Conservation (phyloP, 1,139 yeast genomes). For the Kluyveromyces sp. region DNA sequence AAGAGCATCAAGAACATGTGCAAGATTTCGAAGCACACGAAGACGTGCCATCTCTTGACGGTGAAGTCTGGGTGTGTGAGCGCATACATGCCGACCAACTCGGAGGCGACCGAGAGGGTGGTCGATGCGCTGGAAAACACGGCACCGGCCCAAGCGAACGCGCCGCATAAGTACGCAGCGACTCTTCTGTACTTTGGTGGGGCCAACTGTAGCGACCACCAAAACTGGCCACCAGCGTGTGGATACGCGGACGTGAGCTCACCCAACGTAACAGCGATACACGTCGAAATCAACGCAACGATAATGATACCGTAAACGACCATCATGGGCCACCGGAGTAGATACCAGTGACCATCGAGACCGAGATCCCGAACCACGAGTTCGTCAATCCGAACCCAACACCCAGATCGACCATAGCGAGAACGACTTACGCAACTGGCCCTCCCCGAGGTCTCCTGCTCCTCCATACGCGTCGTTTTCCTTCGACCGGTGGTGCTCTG, state of each 20-base stretch:
- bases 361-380: slow-evolving; percentile 48
- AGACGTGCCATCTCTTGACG: slow-evolving; percentile 51
- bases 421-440: slow-evolving; percentile 31
- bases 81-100: slow-evolving; percentile 50
- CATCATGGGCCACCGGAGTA: slow-evolving; percentile 51
- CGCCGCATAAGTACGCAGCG: slow-evolving; percentile 51
- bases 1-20: slow-evolving; percentile 41
- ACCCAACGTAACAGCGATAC: slow-evolving; percentile 46
- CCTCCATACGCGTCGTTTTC: neutral
- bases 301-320: slow-evolving; percentile 62
- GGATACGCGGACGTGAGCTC: slow-evolving; percentile 53
- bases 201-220: slow-evolving; percentile 53
- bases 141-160: slow-evolving; percentile 54
- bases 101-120: slow-evolving; percentile 45
- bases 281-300: slow-evolving; percentile 44
- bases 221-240: slow-evolving; percentile 61
- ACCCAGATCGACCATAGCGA: slow-evolving; percentile 47
- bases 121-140: slow-evolving; percentile 55
- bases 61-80: slow-evolving; percentile 40
- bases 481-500: neutral
- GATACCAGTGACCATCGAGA: slow-evolving; percentile 43
- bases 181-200: slow-evolving; percentile 43
- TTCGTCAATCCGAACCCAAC: slow-evolving; percentile 66
- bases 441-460: slow-evolving; percentile 12
- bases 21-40: slow-evolving; percentile 42